A percentile compares a stretch with the other conserved stretches of the same genome.
Conservation (phyloP, 306 rosid genomes). For the Cicer pinnatifidum region DNA sequence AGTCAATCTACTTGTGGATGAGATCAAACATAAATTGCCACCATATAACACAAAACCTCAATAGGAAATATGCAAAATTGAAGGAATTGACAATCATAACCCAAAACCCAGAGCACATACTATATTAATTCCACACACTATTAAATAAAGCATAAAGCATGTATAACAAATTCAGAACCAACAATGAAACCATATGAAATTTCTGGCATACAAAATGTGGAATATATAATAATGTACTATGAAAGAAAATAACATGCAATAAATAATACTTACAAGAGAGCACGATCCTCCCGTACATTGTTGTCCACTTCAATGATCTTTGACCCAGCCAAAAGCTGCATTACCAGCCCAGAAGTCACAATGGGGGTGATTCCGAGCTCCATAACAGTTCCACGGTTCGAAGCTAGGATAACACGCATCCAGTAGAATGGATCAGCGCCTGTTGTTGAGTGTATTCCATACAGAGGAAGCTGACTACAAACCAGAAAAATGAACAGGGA, state of each 20-base stretch:
- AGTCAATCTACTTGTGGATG: neutral
- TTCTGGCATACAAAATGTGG: neutral
- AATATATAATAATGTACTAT: neutral
- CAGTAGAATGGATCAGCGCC: conserved; percentile 95
- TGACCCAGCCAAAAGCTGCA: conserved; percentile 88
- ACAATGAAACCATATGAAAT: conserved; percentile 8
- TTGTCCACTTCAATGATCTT: conserved; percentile 87
- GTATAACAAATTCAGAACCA: conserved; percentile 19
- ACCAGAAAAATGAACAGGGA: conserved; percentile 83
- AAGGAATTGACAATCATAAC: conserved; percentile 5
- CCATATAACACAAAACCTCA: neutral
- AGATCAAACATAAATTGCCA: neutral
- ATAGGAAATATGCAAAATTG: neutral
- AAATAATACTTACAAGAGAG: conserved; percentile 67
- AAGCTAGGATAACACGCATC: conserved; percentile 94
- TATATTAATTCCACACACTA: neutral
- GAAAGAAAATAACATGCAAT: neutral
- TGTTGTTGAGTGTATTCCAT: conserved; percentile 90
- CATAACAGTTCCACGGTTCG: conserved; percentile 92
- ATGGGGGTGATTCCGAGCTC: conserved; percentile 92
- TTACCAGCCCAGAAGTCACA: conserved; percentile 84
- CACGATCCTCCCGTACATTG: conserved; percentile 90
- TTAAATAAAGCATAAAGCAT: conserved; percentile 2
- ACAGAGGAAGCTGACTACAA: conserved; percentile 79
- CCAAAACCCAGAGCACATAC: neutral